phyloP scores from a whole-genome alignment of 805 yeast genomes.

The Komagataella phaffii region DNA sequence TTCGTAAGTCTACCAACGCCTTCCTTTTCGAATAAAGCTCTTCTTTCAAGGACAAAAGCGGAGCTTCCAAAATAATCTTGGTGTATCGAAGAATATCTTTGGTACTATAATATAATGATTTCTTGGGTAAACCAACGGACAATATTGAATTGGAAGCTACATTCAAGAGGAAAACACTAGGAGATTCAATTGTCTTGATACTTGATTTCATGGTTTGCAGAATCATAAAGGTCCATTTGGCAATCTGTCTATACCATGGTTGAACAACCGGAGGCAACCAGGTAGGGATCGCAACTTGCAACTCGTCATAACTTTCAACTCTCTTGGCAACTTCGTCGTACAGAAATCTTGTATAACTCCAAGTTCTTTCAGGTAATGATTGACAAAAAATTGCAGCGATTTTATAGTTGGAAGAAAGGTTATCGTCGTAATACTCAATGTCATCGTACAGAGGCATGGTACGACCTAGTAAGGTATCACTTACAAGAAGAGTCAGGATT shows the following conservation, averaged over 20 bases:
- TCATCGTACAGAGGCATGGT: conserved; percentile 30
- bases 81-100: conserved; percentile 8
- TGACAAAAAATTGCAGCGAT: conserved; percentile 25
- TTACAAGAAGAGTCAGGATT: conserved; percentile 6
- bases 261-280: background rate
- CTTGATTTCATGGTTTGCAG: conserved; percentile 5
- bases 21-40: conserved; percentile 14
- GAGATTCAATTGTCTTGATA: conserved; percentile 5
- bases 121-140: background rate
- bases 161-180: background rate
- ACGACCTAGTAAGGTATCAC: conserved; percentile 19
- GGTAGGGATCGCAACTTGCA: background rate
- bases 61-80: conserved; percentile 19
- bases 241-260: background rate
- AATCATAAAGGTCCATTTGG: background rate
- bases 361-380: conserved; percentile 17
- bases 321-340: conserved; percentile 12
- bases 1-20: conserved; percentile 10
- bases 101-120: conserved; percentile 8
- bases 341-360: conserved; percentile 7
- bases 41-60: conserved; percentile 18
- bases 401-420: conserved; percentile 18
- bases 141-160: background rate
- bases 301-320: background rate
- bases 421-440: conserved; percentile 31